Conservation (phyloP, 2,329 filamentous ascomycete genomes). For the Cytospora leucostoma region DNA sequence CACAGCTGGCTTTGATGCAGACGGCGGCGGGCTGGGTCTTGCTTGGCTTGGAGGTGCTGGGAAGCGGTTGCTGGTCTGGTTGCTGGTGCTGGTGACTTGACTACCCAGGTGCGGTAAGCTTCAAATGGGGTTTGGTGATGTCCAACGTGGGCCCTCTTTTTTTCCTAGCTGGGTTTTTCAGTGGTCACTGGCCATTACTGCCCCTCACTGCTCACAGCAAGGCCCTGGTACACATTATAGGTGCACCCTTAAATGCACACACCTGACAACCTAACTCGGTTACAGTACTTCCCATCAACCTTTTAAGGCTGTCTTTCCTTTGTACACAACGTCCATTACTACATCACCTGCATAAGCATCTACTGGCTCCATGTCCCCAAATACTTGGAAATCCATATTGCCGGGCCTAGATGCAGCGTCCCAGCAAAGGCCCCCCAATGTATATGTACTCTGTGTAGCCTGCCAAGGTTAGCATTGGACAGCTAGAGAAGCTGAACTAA, state of each 20-base stretch:
- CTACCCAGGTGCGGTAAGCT: background rate
- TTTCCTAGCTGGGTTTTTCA: conserved; percentile 13
- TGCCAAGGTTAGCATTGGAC: background rate
- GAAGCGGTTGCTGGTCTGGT: conserved; percentile 14
- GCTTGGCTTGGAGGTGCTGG: background rate
- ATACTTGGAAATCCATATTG: background rate
- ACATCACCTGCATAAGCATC: background rate
- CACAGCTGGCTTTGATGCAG: conserved; percentile 22
- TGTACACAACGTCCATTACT: background rate
- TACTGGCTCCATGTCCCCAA: conserved; percentile 7
- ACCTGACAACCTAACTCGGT: background rate
- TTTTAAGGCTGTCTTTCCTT: no score
- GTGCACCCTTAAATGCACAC: background rate
- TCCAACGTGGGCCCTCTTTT: conserved; percentile 14
- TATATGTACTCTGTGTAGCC: background rate
- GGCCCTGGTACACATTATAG: background rate
- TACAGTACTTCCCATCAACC: background rate
- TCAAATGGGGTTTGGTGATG: conserved; percentile 20
- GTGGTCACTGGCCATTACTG: conserved; percentile 12
- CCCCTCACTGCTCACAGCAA: conserved; percentile 6
- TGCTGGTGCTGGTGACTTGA: conserved; percentile 7
- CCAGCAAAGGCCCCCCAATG: background rate
- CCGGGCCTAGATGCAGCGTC: conserved; percentile 9
- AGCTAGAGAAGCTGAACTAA: background rate
- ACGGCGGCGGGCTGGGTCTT: conserved; percentile 17